phyloP scores from a whole-genome alignment of 148 eudicot genomes.

The Chenopodium quinoa region DNA sequence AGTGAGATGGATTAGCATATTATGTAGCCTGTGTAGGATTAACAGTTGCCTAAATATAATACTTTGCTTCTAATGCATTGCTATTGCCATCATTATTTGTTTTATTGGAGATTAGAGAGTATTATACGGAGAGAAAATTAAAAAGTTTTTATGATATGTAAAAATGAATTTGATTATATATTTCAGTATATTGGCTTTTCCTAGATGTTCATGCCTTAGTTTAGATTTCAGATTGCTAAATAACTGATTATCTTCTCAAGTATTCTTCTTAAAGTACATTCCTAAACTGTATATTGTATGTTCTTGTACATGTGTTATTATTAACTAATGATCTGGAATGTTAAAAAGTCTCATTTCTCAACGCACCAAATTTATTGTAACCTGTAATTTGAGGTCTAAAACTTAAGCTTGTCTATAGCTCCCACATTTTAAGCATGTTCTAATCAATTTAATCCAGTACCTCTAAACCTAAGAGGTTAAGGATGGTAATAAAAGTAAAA shows the following conservation, averaged over 20 bases:
- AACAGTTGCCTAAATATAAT: neutral
- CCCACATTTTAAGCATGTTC: neutral
- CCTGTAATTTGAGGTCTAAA: no score
- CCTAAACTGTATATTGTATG: neutral
- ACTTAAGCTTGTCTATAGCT: no score
- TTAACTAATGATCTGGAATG: neutral
- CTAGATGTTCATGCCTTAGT: neutral
- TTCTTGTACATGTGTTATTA: neutral
- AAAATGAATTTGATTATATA: no score
- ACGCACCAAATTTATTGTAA: neutral
- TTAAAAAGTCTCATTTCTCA: neutral
- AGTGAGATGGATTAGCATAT: neutral
- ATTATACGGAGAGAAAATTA: neutral
- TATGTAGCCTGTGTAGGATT: neutral
- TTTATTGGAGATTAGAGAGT: neutral
- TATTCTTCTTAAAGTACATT: neutral
- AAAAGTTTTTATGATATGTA: neutral
- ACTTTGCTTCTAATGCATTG: neutral
- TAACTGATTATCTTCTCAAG: neutral
- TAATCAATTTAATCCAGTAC: no score
- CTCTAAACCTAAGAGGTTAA: no score
- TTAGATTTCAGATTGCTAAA: neutral
- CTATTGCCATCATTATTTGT: neutral
- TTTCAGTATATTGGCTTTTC: neutral
- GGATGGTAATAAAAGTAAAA: no score